Evolutionary conservation across 352 stramenopile species (phyloP), one percentile per base, ranked within the genome.

Genomic region (Pythium sp.): DNA sequence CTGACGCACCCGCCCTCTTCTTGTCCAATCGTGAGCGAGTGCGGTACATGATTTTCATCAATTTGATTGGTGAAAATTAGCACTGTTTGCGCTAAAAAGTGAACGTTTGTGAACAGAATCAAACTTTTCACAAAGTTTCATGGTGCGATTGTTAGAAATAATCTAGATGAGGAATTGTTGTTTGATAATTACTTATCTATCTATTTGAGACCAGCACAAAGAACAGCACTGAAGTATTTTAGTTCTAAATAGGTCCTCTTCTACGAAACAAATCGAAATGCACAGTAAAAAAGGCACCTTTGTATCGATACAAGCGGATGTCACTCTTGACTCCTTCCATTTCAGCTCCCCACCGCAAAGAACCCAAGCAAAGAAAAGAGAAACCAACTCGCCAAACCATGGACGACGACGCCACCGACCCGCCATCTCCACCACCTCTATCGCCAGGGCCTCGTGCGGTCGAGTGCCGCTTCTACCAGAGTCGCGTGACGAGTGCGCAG

Each of bases 391-490:
- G 20, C 34, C 9, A 9, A 51, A 15, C 32, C 34, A 62, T 62
- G 56, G 56, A 62, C 56, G 56, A 47, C 43, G 43, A n/a, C 43
- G 43, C 43, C 55, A 4, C 55, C 8, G 30, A 14, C 11, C 18
- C 28, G 54, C 28, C 54, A 24, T 20, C 54, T 41, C 54, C 28
- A 59, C 18, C 55, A 3, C 30, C 55, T 1, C 30, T 8, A 12
- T n/a, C 30, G 6, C 5, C n/a, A 11, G 7, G 8, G 30, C 56
- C 56, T 32, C 34, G n/a, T n/a, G 34, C 56, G n/a, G 38, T 68
- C 26, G 63, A 68, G 51, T 68, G 63, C 30, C 54, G 54, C 30
- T 68, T 63, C 63, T 68, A 68, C 38, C 63, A 68, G 54, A 68
- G 53, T 54, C 54, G 55, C 12, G 63, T 53, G 2, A 22, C n/a